Evolutionary conservation across 768 basidiomycete genomes (phyloP), one percentile per base, ranked within the genome.

Genomic region (Dacryopinax primogenitus): DNA sequence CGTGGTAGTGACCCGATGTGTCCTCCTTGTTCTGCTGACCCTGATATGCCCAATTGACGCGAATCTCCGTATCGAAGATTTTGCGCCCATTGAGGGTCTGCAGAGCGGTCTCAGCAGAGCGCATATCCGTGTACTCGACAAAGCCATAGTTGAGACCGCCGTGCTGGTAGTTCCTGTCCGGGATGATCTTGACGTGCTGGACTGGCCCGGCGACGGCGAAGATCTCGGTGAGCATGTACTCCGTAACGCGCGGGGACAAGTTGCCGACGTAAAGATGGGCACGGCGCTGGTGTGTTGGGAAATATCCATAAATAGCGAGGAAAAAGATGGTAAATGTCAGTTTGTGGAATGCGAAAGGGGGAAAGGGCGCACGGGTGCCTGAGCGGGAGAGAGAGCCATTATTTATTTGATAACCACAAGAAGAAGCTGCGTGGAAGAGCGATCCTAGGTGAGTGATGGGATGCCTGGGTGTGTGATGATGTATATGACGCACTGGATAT

Each of bases 41-140:
- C 77, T 98, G 95, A 76, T 98, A 97, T 35, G 96, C 96, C 96
- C 96, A 99, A 76, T 99, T 99, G 79, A 97, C 94, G 70, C 92
- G 86, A 71, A 99, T 94, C 78, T 99, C 96, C 37, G 96, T 96
- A 78, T 99, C 96, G 72, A 98, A 99, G 72, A 99, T 98, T 81
- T 97, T 96, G 74, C 96, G 90, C 51, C 96, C 96, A 75, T 98
- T 98, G 72, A 99, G 84, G 45, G 96, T 97, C 77, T 93, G 89
- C 35, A 99, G 81, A n/a, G 96, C 96, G 62, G 96, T 97, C 78
- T 99, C 96, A 36, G 96, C 96, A 36, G 93, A 91, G 68, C 92
- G 88, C 90, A 98, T 94, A 76, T 97, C 93, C 76, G 91, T 87
- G 79, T 97, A 99, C 78, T 99, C 96, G 76, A 98, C 94, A 78